Conservation (phyloP, 2,329 filamentous ascomycete genomes). For the Apiospora phragmitis region DNA sequence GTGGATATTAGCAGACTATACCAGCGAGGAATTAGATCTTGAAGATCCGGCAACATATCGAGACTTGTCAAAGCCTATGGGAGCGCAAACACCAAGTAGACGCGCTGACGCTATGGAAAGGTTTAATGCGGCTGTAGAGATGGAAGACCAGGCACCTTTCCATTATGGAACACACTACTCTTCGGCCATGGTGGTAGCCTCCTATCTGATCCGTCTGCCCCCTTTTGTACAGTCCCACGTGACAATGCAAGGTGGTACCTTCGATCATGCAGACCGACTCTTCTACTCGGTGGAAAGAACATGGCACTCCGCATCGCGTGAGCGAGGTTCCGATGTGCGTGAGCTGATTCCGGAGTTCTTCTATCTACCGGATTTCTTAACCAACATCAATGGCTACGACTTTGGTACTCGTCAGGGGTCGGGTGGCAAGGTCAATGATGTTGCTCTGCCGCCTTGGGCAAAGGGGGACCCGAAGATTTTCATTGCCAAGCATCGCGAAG, state of each 20-base stretch:
- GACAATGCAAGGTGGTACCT: constrained; percentile 89
- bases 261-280: constrained; percentile 92
- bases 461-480: constrained; percentile 96
- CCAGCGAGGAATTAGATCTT: constrained; percentile 87
- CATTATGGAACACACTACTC: constrained; percentile 99
- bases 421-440: constrained; percentile 77
- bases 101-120: constrained; percentile 80
- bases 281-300: constrained; percentile 92
- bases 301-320: constrained; percentile 85
- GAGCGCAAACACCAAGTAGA: constrained; percentile 76
- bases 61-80: constrained; percentile 94
- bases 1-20: constrained; percentile 95
- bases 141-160: constrained; percentile 81
- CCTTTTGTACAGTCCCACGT: constrained; percentile 97
- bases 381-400: constrained; percentile 92
- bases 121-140: constrained; percentile 86
- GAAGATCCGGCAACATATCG: constrained; percentile 82
- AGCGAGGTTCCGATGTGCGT: constrained; percentile 91
- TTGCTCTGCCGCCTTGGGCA: constrained; percentile 91
- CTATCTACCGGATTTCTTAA: constrained; percentile 90
- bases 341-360: constrained; percentile 98
- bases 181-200: constrained; percentile 97
- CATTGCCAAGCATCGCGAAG: constrained; percentile 92
- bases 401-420: constrained; percentile 86
- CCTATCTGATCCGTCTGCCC: constrained; percentile 90